phyloP scores from a whole-genome alignment of 2,329 filamentous ascomycete species.

The Neonectria ditissima region DNA sequence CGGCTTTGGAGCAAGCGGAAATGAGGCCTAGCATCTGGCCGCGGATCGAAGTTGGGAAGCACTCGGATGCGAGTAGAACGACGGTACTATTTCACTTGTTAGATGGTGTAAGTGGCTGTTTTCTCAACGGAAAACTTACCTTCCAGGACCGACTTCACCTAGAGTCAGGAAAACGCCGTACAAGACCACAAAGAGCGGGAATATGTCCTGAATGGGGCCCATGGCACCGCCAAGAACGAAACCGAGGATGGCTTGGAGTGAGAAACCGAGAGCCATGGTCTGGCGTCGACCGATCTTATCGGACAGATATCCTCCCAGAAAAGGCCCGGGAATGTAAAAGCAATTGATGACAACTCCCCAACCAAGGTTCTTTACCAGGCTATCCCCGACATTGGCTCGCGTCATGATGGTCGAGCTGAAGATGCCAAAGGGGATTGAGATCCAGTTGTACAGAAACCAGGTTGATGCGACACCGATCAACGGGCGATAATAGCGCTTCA shows the following conservation, averaged over 20 bases:
- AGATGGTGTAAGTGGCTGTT: neutral
- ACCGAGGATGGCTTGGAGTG: slow-evolving; percentile 57
- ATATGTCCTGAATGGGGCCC: slow-evolving; percentile 56
- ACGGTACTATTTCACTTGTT: slow-evolving; percentile 47
- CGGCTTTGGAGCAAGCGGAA: slow-evolving; percentile 61
- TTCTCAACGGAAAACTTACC: slow-evolving; percentile 35
- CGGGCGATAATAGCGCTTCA: slow-evolving; percentile 62
- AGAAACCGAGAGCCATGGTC: slow-evolving; percentile 64
- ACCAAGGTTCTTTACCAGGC: slow-evolving; percentile 57
- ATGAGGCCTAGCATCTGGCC: slow-evolving; percentile 63
- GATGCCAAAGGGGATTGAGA: slow-evolving; percentile 66
- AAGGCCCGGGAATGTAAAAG: slow-evolving; percentile 62
- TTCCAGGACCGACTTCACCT: slow-evolving; percentile 64
- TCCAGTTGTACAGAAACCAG: slow-evolving; percentile 68
- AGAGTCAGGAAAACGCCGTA: slow-evolving; percentile 63
- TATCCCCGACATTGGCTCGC: slow-evolving; percentile 54
- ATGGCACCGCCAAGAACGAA: slow-evolving; percentile 63
- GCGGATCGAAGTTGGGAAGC: slow-evolving; percentile 62
- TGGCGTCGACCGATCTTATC: slow-evolving; percentile 62
- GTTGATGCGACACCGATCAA: slow-evolving; percentile 60
- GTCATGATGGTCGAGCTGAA: slow-evolving; percentile 65
- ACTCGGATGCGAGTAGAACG: slow-evolving; percentile 57
- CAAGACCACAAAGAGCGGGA: slow-evolving; percentile 63
- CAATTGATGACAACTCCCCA: slow-evolving; percentile 62
- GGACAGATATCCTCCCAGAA: slow-evolving; percentile 60